These are phyloP conservation scores for Backusella psychrophila DNA, from an alignment of 192 early-diverging fungal genomes.

Conservation along the genomic window DNA sequence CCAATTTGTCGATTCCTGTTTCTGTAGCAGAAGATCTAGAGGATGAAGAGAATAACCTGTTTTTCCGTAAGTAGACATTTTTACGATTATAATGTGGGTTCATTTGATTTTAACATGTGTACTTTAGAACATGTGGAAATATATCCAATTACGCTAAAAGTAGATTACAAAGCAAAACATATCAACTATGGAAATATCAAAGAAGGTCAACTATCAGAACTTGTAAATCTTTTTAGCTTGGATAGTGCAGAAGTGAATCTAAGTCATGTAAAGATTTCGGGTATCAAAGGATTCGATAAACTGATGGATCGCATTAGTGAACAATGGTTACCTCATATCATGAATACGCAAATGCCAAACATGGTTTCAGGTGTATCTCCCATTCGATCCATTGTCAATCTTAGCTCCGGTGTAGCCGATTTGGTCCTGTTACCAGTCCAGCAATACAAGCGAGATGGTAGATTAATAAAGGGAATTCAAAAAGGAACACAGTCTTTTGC, in stretches of 20 bases:
- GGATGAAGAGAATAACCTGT: slow-evolving; percentile 21
- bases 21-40: slow-evolving; percentile 7
- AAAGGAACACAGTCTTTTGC: slow-evolving; percentile 89
- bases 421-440: slow-evolving; percentile 89
- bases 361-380: slow-evolving; percentile 89
- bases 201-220: slow-evolving; percentile 73
- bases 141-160: slow-evolving; percentile 73
- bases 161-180: slow-evolving; percentile 98
- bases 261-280: slow-evolving; percentile 69
- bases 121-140: slow-evolving; percentile 61
- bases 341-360: slow-evolving; percentile 85
- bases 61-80: slow-evolving; percentile 49
- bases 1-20: slow-evolving; percentile 8
- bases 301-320: slow-evolving; percentile 63
- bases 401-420: slow-evolving; percentile 90
- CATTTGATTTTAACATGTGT: not conserved
- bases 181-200: slow-evolving; percentile 71
- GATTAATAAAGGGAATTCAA: slow-evolving; percentile 83
- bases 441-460: slow-evolving; percentile 91
- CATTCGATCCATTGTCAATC: slow-evolving; percentile 84
- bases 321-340: slow-evolving; percentile 91
- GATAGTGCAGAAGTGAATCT: slow-evolving; percentile 91
- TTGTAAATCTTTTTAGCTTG: slow-evolving; percentile 92
- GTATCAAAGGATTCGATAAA: slow-evolving; percentile 70
- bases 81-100: not conserved